A percentile compares a stretch with the other conserved stretches of the same genome.
These are phyloP conservation scores for Ogataea paradorogensis DNA, from an alignment of 805 yeast genomes.

Conservation along the genomic window DNA sequence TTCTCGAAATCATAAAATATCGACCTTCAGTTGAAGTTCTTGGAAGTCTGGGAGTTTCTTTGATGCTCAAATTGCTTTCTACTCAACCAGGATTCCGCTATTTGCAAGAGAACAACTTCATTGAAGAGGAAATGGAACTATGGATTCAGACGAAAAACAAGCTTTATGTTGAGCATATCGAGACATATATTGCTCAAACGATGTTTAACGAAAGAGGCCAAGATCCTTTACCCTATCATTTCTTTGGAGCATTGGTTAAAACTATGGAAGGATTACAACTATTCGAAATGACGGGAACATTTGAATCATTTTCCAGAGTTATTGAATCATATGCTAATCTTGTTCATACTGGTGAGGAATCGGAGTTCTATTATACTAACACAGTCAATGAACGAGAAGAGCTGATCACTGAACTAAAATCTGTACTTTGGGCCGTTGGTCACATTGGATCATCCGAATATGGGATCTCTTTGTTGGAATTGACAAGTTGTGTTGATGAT, in stretches of 20 bases:
- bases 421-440: slow-evolving; percentile 85
- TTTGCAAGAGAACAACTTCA: slow-evolving; percentile 54
- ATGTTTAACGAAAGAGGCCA: slow-evolving; percentile 13
- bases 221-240: slow-evolving; percentile 52
- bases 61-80: slow-evolving; percentile 62
- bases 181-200: slow-evolving; percentile 33
- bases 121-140: slow-evolving; percentile 60
- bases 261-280: slow-evolving; percentile 76
- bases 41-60: slow-evolving; percentile 36
- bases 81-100: slow-evolving; percentile 69
- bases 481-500: slow-evolving; percentile 45
- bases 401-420: slow-evolving; percentile 51
- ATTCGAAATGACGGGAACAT: slow-evolving; percentile 37
- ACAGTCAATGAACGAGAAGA: slow-evolving; percentile 33
- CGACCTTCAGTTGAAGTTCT: slow-evolving; percentile 51
- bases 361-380: slow-evolving; percentile 19
- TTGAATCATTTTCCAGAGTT: slow-evolving; percentile 23
- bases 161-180: slow-evolving; percentile 48
- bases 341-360: slow-evolving; percentile 18
- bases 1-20: slow-evolving; percentile 48
- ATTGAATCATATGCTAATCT: slow-evolving; percentile 19
- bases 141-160: slow-evolving; percentile 57
- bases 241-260: slow-evolving; percentile 75
- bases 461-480: slow-evolving; percentile 62
- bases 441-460: slow-evolving; percentile 68